These are phyloP conservation scores for Candida labiduridarum DNA, from an alignment of 1,139 yeast genomes.

Conservation along the genomic window DNA sequence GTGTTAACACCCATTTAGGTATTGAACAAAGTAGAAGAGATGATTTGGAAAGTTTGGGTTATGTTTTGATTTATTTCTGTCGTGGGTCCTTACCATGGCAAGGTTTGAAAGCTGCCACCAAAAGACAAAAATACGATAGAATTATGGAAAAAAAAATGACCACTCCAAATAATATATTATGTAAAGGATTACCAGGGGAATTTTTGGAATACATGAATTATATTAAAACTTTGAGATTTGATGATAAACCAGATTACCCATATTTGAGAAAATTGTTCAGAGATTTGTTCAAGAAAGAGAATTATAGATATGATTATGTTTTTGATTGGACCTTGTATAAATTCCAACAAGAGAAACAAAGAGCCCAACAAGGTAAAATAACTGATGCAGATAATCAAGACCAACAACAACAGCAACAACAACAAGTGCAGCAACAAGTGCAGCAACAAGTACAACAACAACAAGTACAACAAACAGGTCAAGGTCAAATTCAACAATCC, in stretches of 20 bases:
- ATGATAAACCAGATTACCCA: constrained; percentile 94
- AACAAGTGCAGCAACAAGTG: constrained; percentile 17
- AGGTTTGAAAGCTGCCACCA: constrained; percentile 95
- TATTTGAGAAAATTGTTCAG: constrained; percentile 88
- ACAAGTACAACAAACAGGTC: constrained; percentile 17
- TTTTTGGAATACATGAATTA: constrained; percentile 87
- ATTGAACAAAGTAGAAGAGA: constrained; percentile 96
- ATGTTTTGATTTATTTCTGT: constrained; percentile 91
- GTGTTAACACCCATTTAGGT: constrained; percentile 94
- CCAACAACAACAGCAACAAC: constrained; percentile 17
- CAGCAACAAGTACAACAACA: constrained; percentile 15
- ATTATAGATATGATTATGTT: constrained; percentile 89
- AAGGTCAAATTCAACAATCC: constrained; percentile 5
- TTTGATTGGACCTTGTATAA: constrained; percentile 97
- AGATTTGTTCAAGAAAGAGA: constrained; percentile 85
- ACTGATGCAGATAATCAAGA: constrained; percentile 30
- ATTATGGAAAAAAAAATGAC: constrained; percentile 97
- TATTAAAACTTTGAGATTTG: constrained; percentile 88
- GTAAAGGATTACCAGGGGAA: constrained; percentile 90
- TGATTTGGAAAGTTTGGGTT: constrained; percentile 93
- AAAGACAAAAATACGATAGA: constrained; percentile 94
- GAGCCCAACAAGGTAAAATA: constrained; percentile 47
- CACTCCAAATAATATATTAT: constrained; percentile 84
- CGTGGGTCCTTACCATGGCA: constrained; percentile 99
- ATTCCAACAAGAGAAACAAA: constrained; percentile 67